phyloP scores from a whole-genome alignment of 2,329 filamentous ascomycete genomes.

The Fusarium papillatum region DNA sequence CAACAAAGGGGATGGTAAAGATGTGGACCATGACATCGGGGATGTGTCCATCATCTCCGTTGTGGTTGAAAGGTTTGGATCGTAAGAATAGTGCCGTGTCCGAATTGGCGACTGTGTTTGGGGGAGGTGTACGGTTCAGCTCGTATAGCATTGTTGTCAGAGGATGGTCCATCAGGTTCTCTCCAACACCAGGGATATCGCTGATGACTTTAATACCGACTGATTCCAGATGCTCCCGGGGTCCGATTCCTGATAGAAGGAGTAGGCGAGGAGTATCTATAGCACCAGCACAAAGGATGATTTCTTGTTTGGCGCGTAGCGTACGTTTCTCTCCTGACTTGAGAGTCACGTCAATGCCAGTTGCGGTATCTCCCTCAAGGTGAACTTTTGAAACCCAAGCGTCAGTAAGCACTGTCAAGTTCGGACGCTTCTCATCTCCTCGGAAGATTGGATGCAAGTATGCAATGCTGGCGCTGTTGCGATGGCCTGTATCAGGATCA shows the following conservation, averaged over 20 bases:
- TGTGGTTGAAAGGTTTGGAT: not conserved
- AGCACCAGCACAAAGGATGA: not conserved
- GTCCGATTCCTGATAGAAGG: not conserved
- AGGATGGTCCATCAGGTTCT: constrained; percentile 2
- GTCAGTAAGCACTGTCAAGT: not conserved
- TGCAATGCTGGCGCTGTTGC: constrained; percentile 16
- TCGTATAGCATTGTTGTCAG: not conserved
- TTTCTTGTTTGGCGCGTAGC: not conserved
- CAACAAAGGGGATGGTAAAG: not conserved
- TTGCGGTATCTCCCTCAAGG: not conserved
- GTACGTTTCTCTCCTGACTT: not conserved
- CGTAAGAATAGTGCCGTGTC: not conserved
- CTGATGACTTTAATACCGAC: not conserved
- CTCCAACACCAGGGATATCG: not conserved
- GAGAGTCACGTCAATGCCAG: not conserved
- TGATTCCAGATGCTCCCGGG: not conserved
- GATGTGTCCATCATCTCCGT: not conserved
- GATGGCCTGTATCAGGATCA: constrained; percentile 1
- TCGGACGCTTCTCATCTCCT: not conserved
- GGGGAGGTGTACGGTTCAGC: not conserved
- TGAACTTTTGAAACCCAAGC: not conserved
- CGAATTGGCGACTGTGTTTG: not conserved
- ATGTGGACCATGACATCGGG: not conserved
- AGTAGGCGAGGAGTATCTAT: not conserved
- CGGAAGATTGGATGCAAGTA: constrained; percentile 21